Conservation (phyloP, 495 filamentous ascomycete species). For the Neurospora africana region DNA sequence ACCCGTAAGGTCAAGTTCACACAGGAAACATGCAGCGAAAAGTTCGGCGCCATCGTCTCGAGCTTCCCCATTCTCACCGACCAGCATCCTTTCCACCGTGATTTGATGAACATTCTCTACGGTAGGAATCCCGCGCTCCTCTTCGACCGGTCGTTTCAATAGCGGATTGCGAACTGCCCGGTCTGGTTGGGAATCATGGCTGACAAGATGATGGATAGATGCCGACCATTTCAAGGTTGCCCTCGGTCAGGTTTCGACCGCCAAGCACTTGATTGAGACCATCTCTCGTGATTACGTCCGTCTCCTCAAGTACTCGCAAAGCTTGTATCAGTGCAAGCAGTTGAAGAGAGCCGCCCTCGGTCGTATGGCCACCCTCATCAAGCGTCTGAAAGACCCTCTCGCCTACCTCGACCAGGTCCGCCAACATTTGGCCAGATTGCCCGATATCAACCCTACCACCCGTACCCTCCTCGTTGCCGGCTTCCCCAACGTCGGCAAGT, state of each 20-base stretch:
- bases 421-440: conserved; percentile 93
- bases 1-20: conserved; percentile 98
- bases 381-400: conserved; percentile 84
- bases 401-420: conserved; percentile 95
- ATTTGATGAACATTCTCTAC: conserved; percentile 52
- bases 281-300: conserved; percentile 91
- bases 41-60: conserved; percentile 78
- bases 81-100: conserved; percentile 89
- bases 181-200: neutral
- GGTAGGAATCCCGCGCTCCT: conserved; percentile 16
- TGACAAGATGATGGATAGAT: conserved; percentile 62
- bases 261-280: conserved; percentile 92
- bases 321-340: conserved; percentile 59
- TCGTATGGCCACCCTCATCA: conserved; percentile 93
- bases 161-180: conserved; percentile 38
- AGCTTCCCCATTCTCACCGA: conserved; percentile 91
- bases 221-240: conserved; percentile 97
- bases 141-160: neutral
- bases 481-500: conserved; percentile 97
- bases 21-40: conserved; percentile 93
- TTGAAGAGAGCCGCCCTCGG: conserved; percentile 48
- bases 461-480: conserved; percentile 91
- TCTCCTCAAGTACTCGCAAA: conserved; percentile 82
- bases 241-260: conserved; percentile 88
- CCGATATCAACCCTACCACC: conserved; percentile 95